phyloP scores from a whole-genome alignment of 2,329 filamentous ascomycete species.

The Thelonectria blattea region DNA sequence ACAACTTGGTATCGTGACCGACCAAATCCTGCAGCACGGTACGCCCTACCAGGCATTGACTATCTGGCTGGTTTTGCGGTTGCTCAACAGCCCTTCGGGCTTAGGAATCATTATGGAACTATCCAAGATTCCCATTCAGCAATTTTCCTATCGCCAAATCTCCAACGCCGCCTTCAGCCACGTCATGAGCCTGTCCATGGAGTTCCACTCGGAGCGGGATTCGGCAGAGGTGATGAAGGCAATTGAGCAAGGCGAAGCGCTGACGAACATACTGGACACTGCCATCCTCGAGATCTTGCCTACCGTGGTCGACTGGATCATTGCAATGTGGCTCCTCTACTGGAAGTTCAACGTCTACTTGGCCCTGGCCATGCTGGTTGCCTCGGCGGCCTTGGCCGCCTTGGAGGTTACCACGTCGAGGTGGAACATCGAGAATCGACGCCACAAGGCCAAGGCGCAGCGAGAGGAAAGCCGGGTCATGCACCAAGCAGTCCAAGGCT shows the following conservation, averaged over 20 bases:
- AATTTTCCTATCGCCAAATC: constrained; percentile 58
- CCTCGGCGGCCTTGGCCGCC: constrained; percentile 25
- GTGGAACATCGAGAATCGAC: constrained; percentile 47
- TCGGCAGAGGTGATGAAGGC: constrained; percentile 69
- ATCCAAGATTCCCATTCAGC: constrained; percentile 44
- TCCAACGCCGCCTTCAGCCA: constrained; percentile 68
- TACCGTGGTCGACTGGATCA: constrained; percentile 64
- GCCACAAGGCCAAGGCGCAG: constrained; percentile 47
- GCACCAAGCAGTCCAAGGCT: constrained; percentile 64
- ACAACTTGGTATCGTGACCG: constrained; percentile 42
- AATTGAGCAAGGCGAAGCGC: constrained; percentile 66
- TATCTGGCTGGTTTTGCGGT: constrained; percentile 28
- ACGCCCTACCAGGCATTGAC: constrained; percentile 29
- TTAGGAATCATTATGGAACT: constrained; percentile 31
- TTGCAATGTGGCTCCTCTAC: constrained; percentile 67
- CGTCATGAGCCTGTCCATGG: constrained; percentile 71
- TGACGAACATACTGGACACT: constrained; percentile 65
- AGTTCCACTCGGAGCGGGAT: constrained; percentile 71
- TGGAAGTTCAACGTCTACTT: constrained; percentile 68
- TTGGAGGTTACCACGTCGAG: constrained; percentile 44
- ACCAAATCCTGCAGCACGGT: constrained; percentile 35
- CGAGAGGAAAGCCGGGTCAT: constrained; percentile 59
- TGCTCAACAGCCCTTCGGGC: constrained; percentile 16
- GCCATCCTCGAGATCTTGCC: constrained; percentile 66
- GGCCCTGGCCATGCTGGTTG: constrained; percentile 44